Percentiles rank a stretch among this genome's conserved stretches.
Conservation (phyloP, 2,329 filamentous ascomycete species). For the Pyrenochaeta sp. region DNA sequence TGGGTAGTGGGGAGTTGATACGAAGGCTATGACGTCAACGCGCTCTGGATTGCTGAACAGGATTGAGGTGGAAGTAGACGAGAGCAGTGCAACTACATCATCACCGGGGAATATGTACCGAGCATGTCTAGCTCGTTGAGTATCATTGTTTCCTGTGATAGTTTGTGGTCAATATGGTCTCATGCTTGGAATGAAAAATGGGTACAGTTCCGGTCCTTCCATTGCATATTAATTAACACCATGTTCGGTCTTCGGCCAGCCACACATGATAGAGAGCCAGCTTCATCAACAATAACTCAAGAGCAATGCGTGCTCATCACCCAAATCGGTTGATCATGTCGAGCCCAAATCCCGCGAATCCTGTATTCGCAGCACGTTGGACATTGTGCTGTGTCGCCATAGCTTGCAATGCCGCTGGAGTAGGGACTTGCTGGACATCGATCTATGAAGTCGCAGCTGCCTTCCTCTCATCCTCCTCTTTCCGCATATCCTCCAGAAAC, state of each 20-base stretch:
- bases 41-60: neutral
- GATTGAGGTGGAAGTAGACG: neutral
- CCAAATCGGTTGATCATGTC: neutral
- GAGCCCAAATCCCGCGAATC: neutral
- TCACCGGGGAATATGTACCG: no score
- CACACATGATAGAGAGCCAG: neutral
- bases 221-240: neutral
- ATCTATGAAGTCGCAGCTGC: slow-evolving; percentile 30
- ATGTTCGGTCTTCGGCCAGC: neutral
- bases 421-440: neutral
- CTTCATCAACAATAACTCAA: neutral
- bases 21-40: neutral
- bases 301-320: neutral
- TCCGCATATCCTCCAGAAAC: slow-evolving; percentile 89
- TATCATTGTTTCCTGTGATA: no score
- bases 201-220: neutral
- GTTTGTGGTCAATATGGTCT: neutral
- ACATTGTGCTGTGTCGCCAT: neutral
- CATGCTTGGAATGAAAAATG: no score
- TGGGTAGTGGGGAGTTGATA: neutral
- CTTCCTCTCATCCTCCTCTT: slow-evolving; percentile 59
- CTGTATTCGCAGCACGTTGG: neutral
- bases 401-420: neutral
- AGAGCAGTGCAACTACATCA: no score
- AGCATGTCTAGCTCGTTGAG: no score